These are phyloP conservation scores for Hemileccinum impolitum DNA, from an alignment of 768 basidiomycete genomes.

Conservation along the genomic window DNA sequence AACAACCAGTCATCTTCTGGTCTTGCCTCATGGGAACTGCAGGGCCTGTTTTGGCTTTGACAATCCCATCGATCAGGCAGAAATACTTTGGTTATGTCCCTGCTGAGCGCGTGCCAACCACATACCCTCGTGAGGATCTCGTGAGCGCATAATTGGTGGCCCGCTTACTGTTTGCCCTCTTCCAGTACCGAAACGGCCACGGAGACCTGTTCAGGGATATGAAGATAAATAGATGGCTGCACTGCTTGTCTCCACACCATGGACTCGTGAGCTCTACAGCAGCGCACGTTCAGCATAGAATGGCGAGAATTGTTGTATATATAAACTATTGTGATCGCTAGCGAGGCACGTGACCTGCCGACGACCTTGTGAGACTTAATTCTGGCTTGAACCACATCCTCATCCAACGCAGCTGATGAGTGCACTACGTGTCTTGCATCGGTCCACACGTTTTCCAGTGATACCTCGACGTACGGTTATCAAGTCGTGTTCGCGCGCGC, in stretches of 20 bases:
- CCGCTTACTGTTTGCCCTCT: slow-evolving; percentile 2
- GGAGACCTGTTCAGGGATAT: slow-evolving; percentile 69
- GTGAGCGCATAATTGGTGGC: neutral
- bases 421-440: slow-evolving; percentile 9
- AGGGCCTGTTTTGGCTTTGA: slow-evolving; percentile 71
- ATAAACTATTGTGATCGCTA: slow-evolving; percentile 5
- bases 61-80: slow-evolving; percentile 74
- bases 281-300: neutral
- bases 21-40: slow-evolving; percentile 70
- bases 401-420: slow-evolving; percentile 11
- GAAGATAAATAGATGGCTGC: slow-evolving; percentile 49
- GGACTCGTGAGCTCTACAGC: slow-evolving; percentile 1
- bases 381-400: too few species aligned
- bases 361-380: too few species aligned
- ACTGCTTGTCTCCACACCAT: neutral
- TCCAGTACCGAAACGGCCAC: slow-evolving; percentile 67
- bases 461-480: neutral
- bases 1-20: slow-evolving; percentile 88
- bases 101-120: slow-evolving; percentile 65
- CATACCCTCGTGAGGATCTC: slow-evolving; percentile 68
- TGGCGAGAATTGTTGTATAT: slow-evolving; percentile 2
- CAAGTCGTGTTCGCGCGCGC: slow-evolving; percentile 5
- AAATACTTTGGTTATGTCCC: slow-evolving; percentile 67
- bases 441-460: neutral
- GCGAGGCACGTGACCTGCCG: too few species aligned